A percentile compares a stretch with the other conserved stretches of the same genome.
These are phyloP conservation scores for Coffea eugenioides DNA, from an alignment of 257 asterid species.

Conservation along the genomic window DNA sequence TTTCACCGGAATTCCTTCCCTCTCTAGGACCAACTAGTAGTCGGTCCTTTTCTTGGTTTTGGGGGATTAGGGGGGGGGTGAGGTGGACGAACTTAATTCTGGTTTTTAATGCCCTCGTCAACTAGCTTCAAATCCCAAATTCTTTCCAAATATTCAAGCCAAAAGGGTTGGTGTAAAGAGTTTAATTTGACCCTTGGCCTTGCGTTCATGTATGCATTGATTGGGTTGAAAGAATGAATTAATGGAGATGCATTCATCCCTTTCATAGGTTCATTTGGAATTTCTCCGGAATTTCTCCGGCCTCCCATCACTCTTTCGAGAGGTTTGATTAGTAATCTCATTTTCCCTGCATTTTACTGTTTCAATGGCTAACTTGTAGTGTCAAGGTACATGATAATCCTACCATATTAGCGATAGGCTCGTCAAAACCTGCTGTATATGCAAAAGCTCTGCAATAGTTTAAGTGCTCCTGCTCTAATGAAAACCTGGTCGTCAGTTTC, in stretches of 20 bases:
- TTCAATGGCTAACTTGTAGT: neutral
- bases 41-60: neutral
- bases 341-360: neutral
- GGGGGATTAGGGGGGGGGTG: too few species aligned
- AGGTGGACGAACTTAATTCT: neutral
- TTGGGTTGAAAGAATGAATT: neutral
- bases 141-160: neutral
- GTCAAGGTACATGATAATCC: neutral
- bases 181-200: neutral
- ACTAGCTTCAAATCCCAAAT: neutral
- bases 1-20: conserved; percentile 53
- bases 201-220: conserved; percentile 2
- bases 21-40: conserved; percentile 39
- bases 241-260: neutral
- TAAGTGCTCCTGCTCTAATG: neutral
- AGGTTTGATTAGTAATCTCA: neutral
- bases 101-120: neutral
- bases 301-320: neutral
- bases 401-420: neutral
- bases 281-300: too few species aligned
- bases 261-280: neutral
- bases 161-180: neutral
- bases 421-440: too few species aligned
- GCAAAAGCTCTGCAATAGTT: neutral
- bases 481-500: neutral